Evolutionary conservation across 2,329 filamentous ascomycete genomes (phyloP), one percentile per base, ranked within the genome.

Genomic region (Gaeumannomyces sp.): DNA sequence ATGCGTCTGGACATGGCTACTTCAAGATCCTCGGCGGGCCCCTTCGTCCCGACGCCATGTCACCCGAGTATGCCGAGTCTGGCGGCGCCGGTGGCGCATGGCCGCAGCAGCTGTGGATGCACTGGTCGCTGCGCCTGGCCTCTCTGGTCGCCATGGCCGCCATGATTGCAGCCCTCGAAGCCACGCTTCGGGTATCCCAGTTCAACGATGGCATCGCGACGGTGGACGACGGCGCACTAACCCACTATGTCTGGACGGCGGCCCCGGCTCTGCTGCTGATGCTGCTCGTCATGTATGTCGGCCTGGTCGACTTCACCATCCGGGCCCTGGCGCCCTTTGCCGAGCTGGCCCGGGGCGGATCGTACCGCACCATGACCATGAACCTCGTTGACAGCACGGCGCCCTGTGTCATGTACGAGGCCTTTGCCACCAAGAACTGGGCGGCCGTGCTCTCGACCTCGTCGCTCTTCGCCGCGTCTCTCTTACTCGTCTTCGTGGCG

Each of bases 211-310:
- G 77, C 0, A 65, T 79, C 3, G 70, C 68, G 0, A 73, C 72
- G 2, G 71, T 76, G 27, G 66, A 64, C 1, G 63, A 69, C 11
- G 68, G 73, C 6, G 70, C 72, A 31, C 70, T 71, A 27, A 64
- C 69, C 4, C 75, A 78, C 61, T 66, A 77, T 28, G 64, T 75
- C 2, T 78, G 76, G 76, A 78, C 75, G 3, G 68, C 71, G 0
- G 22, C 70, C 4, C 75, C 76, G 0, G 72, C 73, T 0, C 27
- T 75, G 7, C 64, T 74, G 2, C 65, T 78, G 1, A 68, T 71
- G 0, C 28, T 71, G 0, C 65, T 77, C 2, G 71, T 72, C 1
- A 64, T 73, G 56, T 76, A 76, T 63, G 71, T 76, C 65, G 68
- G 69, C 14, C 65, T 72, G 0, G 68, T 73, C 0, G 76, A 77